Conservation (phyloP, 139 green algal species). For the Chlamydomonas incerta region DNA sequence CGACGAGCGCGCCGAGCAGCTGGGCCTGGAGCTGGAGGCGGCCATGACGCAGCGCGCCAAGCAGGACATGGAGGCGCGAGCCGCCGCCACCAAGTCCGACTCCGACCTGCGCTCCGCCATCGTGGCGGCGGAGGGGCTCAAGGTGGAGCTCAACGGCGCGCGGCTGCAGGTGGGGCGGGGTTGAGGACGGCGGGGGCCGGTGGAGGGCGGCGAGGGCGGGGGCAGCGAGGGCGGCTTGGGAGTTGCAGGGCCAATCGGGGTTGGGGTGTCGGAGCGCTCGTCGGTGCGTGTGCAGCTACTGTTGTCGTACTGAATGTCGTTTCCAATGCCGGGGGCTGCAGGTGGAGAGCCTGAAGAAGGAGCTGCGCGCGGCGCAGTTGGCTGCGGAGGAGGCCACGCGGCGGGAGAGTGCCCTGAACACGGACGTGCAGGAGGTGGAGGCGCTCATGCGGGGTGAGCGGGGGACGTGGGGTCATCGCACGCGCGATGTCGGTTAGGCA, state of each 20-base stretch:
- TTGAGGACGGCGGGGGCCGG: no score
- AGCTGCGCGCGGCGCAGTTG: constrained; percentile 34
- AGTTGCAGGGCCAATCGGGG: not conserved
- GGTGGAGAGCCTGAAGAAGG: not conserved
- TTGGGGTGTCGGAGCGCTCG: no score
- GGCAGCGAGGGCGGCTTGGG: no score
- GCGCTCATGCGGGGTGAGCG: constrained; percentile 35
- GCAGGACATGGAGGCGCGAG: constrained; percentile 37
- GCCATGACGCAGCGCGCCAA: constrained; percentile 7
- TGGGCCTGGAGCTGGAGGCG: constrained; percentile 32
- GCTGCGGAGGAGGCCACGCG: constrained; percentile 22
- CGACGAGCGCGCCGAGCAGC: constrained; percentile 46
- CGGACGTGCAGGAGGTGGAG: constrained; percentile 42
- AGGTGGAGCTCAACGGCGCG: constrained; percentile 16
- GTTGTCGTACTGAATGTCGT: no score
- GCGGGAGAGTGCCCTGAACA: constrained; percentile 19
- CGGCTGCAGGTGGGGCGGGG: constrained; percentile 2
- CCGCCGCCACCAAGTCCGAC: constrained; percentile 20
- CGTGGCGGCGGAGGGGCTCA: constrained; percentile 14
- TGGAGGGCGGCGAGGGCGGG: no score
- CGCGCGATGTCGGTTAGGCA: no score
- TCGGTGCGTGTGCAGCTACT: no score
- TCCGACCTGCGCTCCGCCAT: constrained; percentile 32
- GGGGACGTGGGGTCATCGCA: no score
- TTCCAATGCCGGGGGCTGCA: no score